Conservation (phyloP, 441 rosid species). For the Eutrema salsugineum region DNA sequence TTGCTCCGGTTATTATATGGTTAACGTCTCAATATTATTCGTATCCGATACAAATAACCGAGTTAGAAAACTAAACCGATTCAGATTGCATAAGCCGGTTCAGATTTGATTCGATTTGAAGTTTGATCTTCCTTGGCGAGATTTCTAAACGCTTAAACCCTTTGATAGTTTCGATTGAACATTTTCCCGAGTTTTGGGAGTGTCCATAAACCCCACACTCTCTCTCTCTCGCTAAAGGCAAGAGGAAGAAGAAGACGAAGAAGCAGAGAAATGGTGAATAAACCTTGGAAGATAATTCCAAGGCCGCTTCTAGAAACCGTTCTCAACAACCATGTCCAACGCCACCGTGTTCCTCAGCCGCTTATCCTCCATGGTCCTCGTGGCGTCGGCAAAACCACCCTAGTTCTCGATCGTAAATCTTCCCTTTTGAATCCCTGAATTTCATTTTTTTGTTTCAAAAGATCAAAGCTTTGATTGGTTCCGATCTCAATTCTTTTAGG, state of each 20-base stretch:
- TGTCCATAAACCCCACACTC: constrained; percentile 17
- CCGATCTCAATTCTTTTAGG: constrained; percentile 40
- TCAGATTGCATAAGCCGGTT: neutral
- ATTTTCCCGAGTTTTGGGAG: constrained; percentile 31
- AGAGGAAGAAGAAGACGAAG: neutral
- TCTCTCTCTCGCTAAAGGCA: neutral
- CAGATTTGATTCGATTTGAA: neutral
- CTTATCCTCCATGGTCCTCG: constrained; percentile 98
- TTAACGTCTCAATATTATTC: neutral
- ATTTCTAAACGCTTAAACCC: constrained; percentile 23
- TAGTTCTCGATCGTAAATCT: constrained; percentile 66
- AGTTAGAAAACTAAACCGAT: neutral
- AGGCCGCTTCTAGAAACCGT: constrained; percentile 79
- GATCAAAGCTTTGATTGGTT: neutral
- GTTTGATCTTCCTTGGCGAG: neutral
- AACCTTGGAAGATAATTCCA: constrained; percentile 88
- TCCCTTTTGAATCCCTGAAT: neutral
- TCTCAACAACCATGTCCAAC: constrained; percentile 90
- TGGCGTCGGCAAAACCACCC: constrained; percentile 97
- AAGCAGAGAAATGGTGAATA: constrained; percentile 55
- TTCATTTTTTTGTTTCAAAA: neutral
- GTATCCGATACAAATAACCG: neutral
- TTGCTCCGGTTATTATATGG: neutral
- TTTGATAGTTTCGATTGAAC: neutral
- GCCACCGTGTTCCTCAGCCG: constrained; percentile 94